Evolutionary conservation across 2,329 filamentous ascomycete species (phyloP), one percentile per base, ranked within the genome.

Genomic region (Colletotrichum sp.): DNA sequence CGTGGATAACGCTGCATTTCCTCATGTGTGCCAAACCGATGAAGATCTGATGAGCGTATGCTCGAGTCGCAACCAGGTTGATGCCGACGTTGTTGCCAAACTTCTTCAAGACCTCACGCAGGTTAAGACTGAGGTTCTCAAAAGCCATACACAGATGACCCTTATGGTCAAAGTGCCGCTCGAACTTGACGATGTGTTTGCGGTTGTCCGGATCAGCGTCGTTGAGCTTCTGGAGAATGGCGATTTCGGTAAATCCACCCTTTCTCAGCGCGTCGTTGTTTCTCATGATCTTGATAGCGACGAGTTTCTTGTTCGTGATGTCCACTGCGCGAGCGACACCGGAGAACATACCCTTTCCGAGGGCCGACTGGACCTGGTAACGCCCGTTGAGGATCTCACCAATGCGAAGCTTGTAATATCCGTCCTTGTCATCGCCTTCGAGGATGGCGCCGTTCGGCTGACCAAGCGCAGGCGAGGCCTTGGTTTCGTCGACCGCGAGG

Each of bases 281-380:
- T 78, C 97, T 95, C 85, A 99, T 98, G 80, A 99, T 97, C 87
- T 99, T 99, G 89, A 99, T 95, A 28, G 97, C 97, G 36, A 99
- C 96, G n/a, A 94, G 84, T 80, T 92, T 91, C 81, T 93, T 93
- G 74, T 90, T 95, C 65, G 92, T 92, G 26, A 93, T 91, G 84
- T 98, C 96, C 78, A 92, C 90, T 26, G 97, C 97, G 78, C 95
- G 93, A 69, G 97, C 95, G n/a, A 99, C 97, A 10, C 95, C 96
- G 1, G 97, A 98, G 84, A 98, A 99, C 90, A 98, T 98, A 80
- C 97, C 97, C 85, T 95, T 96, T 78, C 97, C 97, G 26, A 99
- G 90, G 68, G 93, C 93, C 75, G 96, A 92, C 83, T 96, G 94
- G 36, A 99, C 92, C 82, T 97, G 95, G 84, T 99, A 99, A 39